Evolutionary conservation across 2,329 filamentous ascomycete species (phyloP), one percentile per base, ranked within the genome.

Genomic region (Xylariaceae sp.): DNA sequence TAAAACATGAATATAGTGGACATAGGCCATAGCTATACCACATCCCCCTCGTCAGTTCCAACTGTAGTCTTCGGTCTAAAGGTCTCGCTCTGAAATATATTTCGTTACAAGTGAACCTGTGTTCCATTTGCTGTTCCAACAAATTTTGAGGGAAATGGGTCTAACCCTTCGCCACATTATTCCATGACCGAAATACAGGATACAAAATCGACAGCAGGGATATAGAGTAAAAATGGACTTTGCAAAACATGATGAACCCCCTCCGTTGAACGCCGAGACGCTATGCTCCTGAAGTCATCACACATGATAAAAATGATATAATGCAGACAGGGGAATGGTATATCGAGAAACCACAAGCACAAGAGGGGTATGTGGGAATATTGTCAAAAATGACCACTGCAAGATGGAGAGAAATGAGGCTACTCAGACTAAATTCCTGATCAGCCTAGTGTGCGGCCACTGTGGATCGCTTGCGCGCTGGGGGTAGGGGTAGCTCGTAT

Each of bases 361-460:
- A 52, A 60, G 52, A 40, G 49, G n/a, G 56, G 49, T 51, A 50
- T 58, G 50, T 49, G 55, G 41, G 52, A 54, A 54, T 53, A 52
- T 43, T 52, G 56, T 61, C 26, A 50, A 55, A 53, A 40, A 57
- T 46, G 43, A 42, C 50, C 52, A 54, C 37, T 29, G 29, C 12
- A 20, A 46, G 54, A 49, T 40, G 47, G 42, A 52, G 48, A 54
- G 44, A 56, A 48, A 32, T 48, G 59, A 61, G 54, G 29, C 40
- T 49, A 53, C 49, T 32, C 55, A 43, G 41, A 40, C 14, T 48
- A 63, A 52, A 44, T 46, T 9, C 44, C 47, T 47, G 52, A 55
- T 77, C 69, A 83, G 37, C 79, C 80, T 55, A 83, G 69, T 2
- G 79, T 79, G 47, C 81, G 78, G 41, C 81, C 81, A 62, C 78